Base-by-base conservation (phyloP, 2,329 filamentous ascomycete genomes). In the Colletotrichum echinochloae region DNA sequence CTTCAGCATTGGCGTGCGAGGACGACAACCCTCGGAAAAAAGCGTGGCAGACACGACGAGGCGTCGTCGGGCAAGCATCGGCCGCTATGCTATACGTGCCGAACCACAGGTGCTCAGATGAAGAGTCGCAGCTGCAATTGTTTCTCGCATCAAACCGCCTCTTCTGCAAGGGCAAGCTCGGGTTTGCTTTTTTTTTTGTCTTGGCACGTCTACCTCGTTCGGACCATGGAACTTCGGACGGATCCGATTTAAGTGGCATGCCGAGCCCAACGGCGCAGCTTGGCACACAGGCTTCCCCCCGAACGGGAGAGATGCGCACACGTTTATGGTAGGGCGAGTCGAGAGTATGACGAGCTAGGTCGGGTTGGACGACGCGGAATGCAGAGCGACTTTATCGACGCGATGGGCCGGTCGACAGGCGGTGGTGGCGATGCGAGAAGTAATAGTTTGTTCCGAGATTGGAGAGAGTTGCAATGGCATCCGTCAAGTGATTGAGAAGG, bases 261-360 rank as follows among this genome's bases (percentile, higher is more conserved):
- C 57, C 57, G 44, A 60, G 57, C 44, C 28, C 57, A 52, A 70
- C 51, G 56, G 64, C 23, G 63, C 51, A 57, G 41, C 67, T 70
- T 70, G 67, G 67, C 67, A 55, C 23, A n/a, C n/a, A n/a, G 44
- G 57, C 18, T 8, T 35, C 26, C 18, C 28, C 11, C 56, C 39
- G 11, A 60, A 60, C 39, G 49, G 39, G 41, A 56, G 35, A 62
- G 33, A 51, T 26, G 35, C 35, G 3, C 39, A 41, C 3, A 20
- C 39, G 20, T 20, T 20, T 16, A 41, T 6, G 16, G 39, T 41
- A 18, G 39, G 28, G 28, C 18, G 44, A 26, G 30, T 59, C 14
- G 30, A 18, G 35, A 26, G 30, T 41, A 11, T 44, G 18, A 28
- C n/a, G 28, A 52, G 28, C 37, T 16, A 16, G 30, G 5, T 5